Evolutionary conservation across 371 early-diverging fungal species (phyloP), one percentile per base, ranked within the genome.

Genomic region (Actinomortierella ambigua): DNA sequence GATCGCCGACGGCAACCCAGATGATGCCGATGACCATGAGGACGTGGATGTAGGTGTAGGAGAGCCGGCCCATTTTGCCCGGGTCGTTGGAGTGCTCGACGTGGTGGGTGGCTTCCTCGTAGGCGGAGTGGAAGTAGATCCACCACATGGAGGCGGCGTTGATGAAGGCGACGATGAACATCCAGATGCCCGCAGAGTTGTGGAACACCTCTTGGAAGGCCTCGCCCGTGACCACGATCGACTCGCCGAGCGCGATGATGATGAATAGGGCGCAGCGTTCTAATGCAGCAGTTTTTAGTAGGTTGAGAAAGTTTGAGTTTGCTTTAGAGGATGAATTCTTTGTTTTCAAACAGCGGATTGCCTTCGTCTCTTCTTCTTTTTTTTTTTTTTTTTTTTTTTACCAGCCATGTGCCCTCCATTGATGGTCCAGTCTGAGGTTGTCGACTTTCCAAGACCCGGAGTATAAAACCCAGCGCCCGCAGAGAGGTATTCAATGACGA

Each of bases 341-440:
- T n/a, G n/a, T n/a, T n/a, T n/a, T n/a, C 3, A 49, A 24, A 18
- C 20, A 48, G 22, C 47, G 23, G 11, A 26, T 17, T 15, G 23
- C 15, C 26, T 41, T 15, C 3, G 14, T 29, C 39, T 26, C 23
- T 9, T 29, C 27, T 27, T 20, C 51, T 44, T 15, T 41, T 41
- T 15, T 17, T 18, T 29, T 47, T 26, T n/a, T 9, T 29, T 26
- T 27, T 20, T 55, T 44, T 15, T 13, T 26, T 61, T 64, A 69
- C 69, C 69, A 50, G 69, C 69, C 23, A 69, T 53, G 44, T 69
- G 69, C 42, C 65, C 69, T 28, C 69, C 69, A 44, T 64, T 60
- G 22, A 69, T 64, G 24, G 57, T 57, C 69, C 69, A 69, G 42
- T 69, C 69, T 2, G 55, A 51, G 2, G 65, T 47, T 9, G 52